Base-by-base conservation (phyloP, 108 stramenopile species). In the Fragilariopsis cylindrus region DNA sequence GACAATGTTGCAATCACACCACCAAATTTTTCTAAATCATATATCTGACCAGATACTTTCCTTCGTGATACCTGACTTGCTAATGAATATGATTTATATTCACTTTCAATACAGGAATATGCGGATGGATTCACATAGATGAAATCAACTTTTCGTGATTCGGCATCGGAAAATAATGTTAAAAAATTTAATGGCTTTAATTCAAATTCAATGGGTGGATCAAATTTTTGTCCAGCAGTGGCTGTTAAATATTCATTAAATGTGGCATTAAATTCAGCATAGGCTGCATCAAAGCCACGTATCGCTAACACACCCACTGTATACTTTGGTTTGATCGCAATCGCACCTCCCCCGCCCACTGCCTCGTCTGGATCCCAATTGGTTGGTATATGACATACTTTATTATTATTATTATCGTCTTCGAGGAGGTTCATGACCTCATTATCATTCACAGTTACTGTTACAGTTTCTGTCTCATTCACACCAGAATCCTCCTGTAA, bases 241-340 rank as follows among this genome's bases (percentile, higher is more conserved):
- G 30, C 73, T 2, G 68, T 78, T 63, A 82, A 54, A 40, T 82
- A 83, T 69, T 48, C 60, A 3, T 58, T 49, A 43, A 79, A 83
- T 43, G 82, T 79, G 7, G 68, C 43, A 62, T 83, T 79, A 71
- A 79, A 83, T 41, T 79, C 78, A 2, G 18, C 42, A 68, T 52
- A 67, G 21, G 78, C 78, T 16, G 21, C 60, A 5, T 75, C 82
- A 43, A 67, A 54, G 6, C 78, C 82, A 18, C 75, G 75, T 58
- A 78, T 75, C 6, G 78, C 82, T 68, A 78, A 54, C n/a, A 83
- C 78, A 42, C 82, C 82, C 18, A 83, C 48, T 4, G 39, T 57
- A 54, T 79, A 83, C 3, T 13, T 56, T 42, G 49, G 12, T 42
- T 75, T 65, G 30, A 30, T 30, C 30, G 30, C 30, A 30, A 30